Conservation (phyloP, 768 basidiomycete species). For the Leccinum sublutescens region DNA sequence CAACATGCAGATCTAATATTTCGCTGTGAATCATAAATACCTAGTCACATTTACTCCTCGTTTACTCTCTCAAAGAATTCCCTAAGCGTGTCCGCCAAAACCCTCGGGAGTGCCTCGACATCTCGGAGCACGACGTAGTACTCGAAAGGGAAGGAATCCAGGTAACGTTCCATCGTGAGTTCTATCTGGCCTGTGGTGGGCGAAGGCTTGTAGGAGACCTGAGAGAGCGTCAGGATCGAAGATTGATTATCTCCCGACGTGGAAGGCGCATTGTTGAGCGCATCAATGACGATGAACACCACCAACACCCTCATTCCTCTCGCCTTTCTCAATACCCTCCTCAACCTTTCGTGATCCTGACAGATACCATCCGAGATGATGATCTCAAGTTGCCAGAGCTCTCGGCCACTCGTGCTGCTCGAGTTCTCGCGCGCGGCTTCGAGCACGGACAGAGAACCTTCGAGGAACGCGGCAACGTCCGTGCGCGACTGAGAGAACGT, state of each 20-base stretch:
- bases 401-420: constrained; percentile 59
- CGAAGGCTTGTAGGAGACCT: constrained; percentile 72
- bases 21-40: not conserved
- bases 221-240: constrained; percentile 92
- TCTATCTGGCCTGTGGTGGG: constrained; percentile 66
- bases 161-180: constrained; percentile 81
- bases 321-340: constrained; percentile 76
- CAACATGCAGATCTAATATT: constrained; percentile 3
- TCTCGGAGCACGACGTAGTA: constrained; percentile 92
- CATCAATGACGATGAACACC: constrained; percentile 94
- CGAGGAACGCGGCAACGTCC: constrained; percentile 79
- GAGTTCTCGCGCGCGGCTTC: constrained; percentile 71
- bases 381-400: constrained; percentile 96
- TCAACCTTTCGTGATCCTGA: constrained; percentile 87
- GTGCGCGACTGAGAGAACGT: constrained; percentile 88
- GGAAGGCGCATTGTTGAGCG: constrained; percentile 55
- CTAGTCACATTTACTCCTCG: constrained; percentile 42
- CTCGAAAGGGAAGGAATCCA: constrained; percentile 97
- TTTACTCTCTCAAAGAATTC: constrained; percentile 90
- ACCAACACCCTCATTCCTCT: constrained; percentile 91
- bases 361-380: constrained; percentile 99
- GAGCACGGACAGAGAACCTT: constrained; percentile 71
- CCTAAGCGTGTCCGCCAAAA: constrained; percentile 81
- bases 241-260: constrained; percentile 39
- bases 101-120: constrained; percentile 89